phyloP scores from a whole-genome alignment of 2,329 filamentous ascomycete species.

The Aspergillus aculeatus region DNA sequence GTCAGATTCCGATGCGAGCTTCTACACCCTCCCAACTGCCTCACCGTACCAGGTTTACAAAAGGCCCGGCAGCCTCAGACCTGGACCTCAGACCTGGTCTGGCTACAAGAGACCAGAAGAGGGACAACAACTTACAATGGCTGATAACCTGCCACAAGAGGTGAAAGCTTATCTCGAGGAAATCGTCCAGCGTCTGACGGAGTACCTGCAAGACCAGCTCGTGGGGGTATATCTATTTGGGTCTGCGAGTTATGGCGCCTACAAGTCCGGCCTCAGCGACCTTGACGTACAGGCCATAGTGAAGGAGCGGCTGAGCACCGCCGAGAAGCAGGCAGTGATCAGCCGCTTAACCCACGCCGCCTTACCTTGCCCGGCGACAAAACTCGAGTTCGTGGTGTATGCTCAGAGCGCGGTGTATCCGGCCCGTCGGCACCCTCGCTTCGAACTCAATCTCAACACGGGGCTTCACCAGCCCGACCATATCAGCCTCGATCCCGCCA shows the following conservation, averaged over 20 bases:
- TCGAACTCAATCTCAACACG: conserved; percentile 8
- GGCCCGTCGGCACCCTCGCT: conserved; percentile 5
- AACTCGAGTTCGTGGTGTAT: conserved; percentile 16
- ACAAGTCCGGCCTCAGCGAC: conserved; percentile 13
- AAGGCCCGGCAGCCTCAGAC: too few species aligned
- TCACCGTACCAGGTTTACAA: too few species aligned
- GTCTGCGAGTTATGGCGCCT: conserved; percentile 14
- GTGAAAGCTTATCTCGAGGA: conserved; percentile 5
- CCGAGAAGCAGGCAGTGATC: conserved; percentile 10
- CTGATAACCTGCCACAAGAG: conserved; percentile 6
- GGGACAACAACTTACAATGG: not conserved
- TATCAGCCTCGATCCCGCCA: conserved; percentile 14
- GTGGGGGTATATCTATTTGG: conserved; percentile 14
- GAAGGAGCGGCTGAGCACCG: conserved; percentile 9
- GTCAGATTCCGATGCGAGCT: too few species aligned
- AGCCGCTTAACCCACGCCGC: conserved; percentile 8
- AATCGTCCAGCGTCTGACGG: conserved; percentile 5
- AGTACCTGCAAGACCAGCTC: conserved; percentile 12
- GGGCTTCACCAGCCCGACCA: conserved; percentile 9
- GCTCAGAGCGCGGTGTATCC: conserved; percentile 12
- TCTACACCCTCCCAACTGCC: too few species aligned
- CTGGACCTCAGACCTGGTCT: too few species aligned
- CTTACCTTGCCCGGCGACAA: conserved; percentile 15
- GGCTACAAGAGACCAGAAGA: conserved; percentile 4
- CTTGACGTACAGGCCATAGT: conserved; percentile 13